These are phyloP conservation scores for Anethum foeniculum DNA, from an alignment of 140 eudicot species.

Conservation along the genomic window DNA sequence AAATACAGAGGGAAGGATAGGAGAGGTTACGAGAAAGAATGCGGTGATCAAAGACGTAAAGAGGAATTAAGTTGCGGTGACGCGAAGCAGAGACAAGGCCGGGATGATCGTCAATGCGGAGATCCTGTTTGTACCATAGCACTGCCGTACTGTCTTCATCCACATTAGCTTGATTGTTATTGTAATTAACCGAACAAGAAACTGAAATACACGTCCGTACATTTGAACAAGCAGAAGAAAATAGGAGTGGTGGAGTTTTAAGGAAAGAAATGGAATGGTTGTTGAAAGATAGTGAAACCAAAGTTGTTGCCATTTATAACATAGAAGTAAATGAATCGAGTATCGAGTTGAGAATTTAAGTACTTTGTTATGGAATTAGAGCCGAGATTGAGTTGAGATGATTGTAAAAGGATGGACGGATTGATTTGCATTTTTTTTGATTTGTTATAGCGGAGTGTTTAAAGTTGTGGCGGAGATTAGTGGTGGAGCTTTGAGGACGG, in stretches of 20 bases:
- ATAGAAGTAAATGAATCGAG: background rate
- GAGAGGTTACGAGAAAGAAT: conserved; percentile 46
- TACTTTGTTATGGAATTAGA: no score
- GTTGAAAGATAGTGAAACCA: background rate
- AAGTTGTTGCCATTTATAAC: background rate
- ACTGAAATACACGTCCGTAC: conserved; percentile 25
- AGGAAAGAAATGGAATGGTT: background rate
- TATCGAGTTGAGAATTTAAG: background rate
- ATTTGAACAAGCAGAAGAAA: conserved; percentile 18
- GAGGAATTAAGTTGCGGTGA: conserved; percentile 42
- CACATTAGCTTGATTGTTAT: background rate
- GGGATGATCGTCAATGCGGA: conserved; percentile 88
- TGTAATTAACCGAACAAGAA: conserved; percentile 17
- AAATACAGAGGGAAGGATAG: background rate
- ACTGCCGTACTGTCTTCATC: conserved; percentile 33
- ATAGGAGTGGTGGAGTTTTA: background rate
- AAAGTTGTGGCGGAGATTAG: background rate
- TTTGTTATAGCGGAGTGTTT: background rate
- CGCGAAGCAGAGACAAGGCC: conserved; percentile 67
- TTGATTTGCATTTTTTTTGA: background rate
- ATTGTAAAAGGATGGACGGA: background rate
- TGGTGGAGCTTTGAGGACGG: background rate
- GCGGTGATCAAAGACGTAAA: conserved; percentile 85
- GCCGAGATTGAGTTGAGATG: no score
- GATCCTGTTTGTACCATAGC: conserved; percentile 79